Percentiles rank a stretch among this genome's conserved stretches.
Evolutionary conservation across 768 basidiomycete genomes (phyloP).

Genomic region (Lactifluus piperatus): DNA sequence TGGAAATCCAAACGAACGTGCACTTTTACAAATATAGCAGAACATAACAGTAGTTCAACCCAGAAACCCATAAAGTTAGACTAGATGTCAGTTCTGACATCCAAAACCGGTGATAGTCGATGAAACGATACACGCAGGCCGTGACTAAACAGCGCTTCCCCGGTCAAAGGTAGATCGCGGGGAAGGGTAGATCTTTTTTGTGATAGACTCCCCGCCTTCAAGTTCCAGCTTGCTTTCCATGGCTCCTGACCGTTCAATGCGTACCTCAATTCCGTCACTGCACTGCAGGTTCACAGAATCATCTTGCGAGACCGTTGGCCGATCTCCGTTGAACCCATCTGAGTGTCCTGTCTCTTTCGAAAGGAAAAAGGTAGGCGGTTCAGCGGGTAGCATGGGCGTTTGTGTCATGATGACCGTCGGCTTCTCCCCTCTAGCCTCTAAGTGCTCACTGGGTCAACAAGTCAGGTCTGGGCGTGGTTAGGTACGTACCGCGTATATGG

Average conservation of each 20-base stretch:
- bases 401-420: background rate
- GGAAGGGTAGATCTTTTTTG: background rate
- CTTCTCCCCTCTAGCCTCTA: slow-evolving; percentile 22
- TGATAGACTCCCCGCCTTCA: background rate
- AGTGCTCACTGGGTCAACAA: background rate
- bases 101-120: background rate
- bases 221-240: background rate
- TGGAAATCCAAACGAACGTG: background rate
- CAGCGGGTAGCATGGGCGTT: background rate
- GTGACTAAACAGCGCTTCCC: background rate
- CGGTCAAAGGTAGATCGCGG: background rate
- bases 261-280: slow-evolving; percentile 18
- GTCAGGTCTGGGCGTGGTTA: background rate
- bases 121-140: background rate
- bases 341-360: background rate
- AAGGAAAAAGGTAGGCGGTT: background rate
- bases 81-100: too few species aligned
- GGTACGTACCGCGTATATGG: slow-evolving; percentile 27
- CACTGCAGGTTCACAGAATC: background rate
- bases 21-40: background rate
- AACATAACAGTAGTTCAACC: too few species aligned
- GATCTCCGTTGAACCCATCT: background rate
- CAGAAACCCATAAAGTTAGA: background rate
- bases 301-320: background rate
- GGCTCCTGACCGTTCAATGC: background rate